Conservation (phyloP, 768 basidiomycete species). For the Psilocybe cubensis region DNA sequence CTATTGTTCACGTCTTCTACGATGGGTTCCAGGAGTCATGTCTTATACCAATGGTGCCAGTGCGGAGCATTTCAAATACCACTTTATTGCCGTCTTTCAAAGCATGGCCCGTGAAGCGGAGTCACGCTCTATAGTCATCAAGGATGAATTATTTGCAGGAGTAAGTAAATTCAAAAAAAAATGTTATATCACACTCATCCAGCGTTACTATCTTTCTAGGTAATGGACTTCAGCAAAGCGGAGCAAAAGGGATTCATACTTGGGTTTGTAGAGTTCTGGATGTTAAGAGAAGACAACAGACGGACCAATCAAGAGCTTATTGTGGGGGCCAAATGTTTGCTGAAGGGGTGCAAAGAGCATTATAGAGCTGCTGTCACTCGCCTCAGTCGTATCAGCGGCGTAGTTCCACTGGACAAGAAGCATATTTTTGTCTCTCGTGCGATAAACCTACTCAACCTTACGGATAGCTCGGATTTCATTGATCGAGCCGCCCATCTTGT, state of each 20-base stretch:
- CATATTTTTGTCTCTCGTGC: constrained; percentile 21
- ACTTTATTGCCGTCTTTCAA: constrained; percentile 25
- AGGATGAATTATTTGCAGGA: constrained; percentile 21
- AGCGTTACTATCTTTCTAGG: constrained; percentile 19
- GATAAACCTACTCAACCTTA: constrained; percentile 8
- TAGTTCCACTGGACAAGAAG: constrained; percentile 20
- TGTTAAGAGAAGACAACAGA: background rate
- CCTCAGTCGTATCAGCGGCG: constrained; percentile 23
- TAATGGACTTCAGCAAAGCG: constrained; percentile 39
- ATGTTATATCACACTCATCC: no score
- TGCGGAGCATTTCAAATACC: constrained; percentile 27
- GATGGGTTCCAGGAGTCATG: constrained; percentile 37
- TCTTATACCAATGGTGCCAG: constrained; percentile 38
- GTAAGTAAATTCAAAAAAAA: no score
- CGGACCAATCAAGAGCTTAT: constrained; percentile 16
- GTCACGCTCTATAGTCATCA: constrained; percentile 5
- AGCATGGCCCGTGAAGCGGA: constrained; percentile 28
- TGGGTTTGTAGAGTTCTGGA: constrained; percentile 30
- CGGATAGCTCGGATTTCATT: constrained; percentile 16
- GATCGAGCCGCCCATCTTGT: constrained; percentile 7
- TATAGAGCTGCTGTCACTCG: constrained; percentile 31
- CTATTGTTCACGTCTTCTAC: constrained; percentile 27
- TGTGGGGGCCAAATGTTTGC: constrained; percentile 7
- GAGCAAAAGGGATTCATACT: constrained; percentile 31
- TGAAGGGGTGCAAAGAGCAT: constrained; percentile 37